Evolutionary conservation across 495 filamentous ascomycete species (phyloP).

Genomic region (Penicillium ochrochloron): DNA sequence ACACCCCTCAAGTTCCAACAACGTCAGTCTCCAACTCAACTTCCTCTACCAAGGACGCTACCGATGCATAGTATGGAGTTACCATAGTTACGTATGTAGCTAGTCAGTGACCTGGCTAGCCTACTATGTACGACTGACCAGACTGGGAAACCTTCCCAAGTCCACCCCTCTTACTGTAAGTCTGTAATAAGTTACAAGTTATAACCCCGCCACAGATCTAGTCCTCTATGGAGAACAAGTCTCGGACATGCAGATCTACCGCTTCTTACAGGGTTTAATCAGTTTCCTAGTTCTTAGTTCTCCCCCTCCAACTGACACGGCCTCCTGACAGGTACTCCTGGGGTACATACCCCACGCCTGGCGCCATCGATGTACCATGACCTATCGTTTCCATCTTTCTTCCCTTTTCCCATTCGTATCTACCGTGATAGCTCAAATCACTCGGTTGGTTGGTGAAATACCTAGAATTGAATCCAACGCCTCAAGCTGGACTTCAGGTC

Average conservation of each 20-base stretch:
- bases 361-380: neutral
- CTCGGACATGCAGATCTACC: conserved; percentile 4
- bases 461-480: neutral
- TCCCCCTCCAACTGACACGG: neutral
- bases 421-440: neutral
- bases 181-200: neutral
- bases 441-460: neutral
- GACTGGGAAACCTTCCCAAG: neutral
- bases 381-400: neutral
- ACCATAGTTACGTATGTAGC: neutral
- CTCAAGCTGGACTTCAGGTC: neutral
- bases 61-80: neutral
- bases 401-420: neutral
- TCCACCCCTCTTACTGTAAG: neutral
- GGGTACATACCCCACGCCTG: neutral
- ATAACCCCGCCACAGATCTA: neutral
- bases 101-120: neutral
- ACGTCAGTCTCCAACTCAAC: neutral
- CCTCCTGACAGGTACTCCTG: neutral
- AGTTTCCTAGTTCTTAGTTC: neutral
- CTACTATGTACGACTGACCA: neutral
- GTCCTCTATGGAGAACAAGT: neutral
- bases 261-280: neutral
- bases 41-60: neutral
- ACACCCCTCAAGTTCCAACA: neutral